Base-by-base conservation (phyloP, 805 yeast species). In the Yamadazyma ubonensis region DNA sequence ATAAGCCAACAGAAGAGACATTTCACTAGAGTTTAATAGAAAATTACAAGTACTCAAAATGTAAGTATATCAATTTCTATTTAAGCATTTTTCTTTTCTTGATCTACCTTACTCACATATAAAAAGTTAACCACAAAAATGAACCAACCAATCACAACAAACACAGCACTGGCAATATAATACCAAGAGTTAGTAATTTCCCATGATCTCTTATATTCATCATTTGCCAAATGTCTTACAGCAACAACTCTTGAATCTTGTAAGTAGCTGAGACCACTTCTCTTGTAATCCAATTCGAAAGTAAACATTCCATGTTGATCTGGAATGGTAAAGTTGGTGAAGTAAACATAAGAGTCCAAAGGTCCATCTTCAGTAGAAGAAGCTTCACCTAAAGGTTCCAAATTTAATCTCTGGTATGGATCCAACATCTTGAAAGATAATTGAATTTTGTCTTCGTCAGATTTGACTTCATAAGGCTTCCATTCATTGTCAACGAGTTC, bases 251-350 rank as follows among this genome's bases (percentile, higher is more conserved):
- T 73, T 45, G 76, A 73, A 52, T 83, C 86, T 19, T 70, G 70
- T 38, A 91, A 58, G 61, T 71, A 89, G 17, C 86, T 71, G 52
- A 73, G 71, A 5, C 98, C 98, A 10, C 77, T 70, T 57, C 96
- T 80, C 59, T 76, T 76, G 69, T 90, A 90, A 53, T 85, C 83
- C 33, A 85, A 72, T 45, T 74, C 73, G 59, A 86, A 89, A 2
- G 96, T 86, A 67, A 89, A 93, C 76, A 93, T 85, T 42, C 99
- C 99, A 63, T 93, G 96, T 55, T 89, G 96, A 61, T 91, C 97
- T 16, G 99, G 99, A 27, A 88, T 64, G 33, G 73, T 74, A 63
- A 93, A 88, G 38, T 68, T 63, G 14, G 76, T 69, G 15, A 63
- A 65, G 54, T 78, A 81, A 14, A 67, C 58, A 34, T 58, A 65